Conservation (phyloP, 441 rosid genomes). For the Macaranga tanarius region DNA sequence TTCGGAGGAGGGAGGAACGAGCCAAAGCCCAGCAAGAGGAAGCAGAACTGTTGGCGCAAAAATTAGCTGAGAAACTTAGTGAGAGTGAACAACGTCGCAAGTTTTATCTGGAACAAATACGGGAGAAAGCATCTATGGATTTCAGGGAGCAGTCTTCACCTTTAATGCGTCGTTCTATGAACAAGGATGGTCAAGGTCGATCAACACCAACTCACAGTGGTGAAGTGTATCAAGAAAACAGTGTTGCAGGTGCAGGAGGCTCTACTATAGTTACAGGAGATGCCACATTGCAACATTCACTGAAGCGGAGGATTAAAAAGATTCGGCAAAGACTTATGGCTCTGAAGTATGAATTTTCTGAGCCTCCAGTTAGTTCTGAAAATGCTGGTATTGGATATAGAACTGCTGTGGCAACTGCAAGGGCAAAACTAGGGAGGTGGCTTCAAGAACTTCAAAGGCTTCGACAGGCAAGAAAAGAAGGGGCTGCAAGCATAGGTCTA, state of each 20-base stretch:
- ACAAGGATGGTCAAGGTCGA: slow-evolving; percentile 66
- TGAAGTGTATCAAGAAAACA: slow-evolving; percentile 53
- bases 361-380: slow-evolving; percentile 51
- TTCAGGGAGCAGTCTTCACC: slow-evolving; percentile 84
- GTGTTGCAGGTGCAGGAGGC: slow-evolving; percentile 30
- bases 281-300: slow-evolving; percentile 50
- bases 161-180: slow-evolving; percentile 51
- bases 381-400: slow-evolving; percentile 65
- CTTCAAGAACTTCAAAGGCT: slow-evolving; percentile 84
- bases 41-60: slow-evolving; percentile 78
- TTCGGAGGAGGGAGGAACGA: slow-evolving; percentile 74
- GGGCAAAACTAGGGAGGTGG: slow-evolving; percentile 82
- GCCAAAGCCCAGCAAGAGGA: slow-evolving; percentile 89
- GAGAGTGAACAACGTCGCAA: slow-evolving; percentile 86
- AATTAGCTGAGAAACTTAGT: slow-evolving; percentile 71
- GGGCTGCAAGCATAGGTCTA: slow-evolving; percentile 70
- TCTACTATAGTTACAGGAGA: slow-evolving; percentile 41
- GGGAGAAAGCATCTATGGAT: slow-evolving; percentile 86
- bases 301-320: slow-evolving; percentile 65
- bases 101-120: slow-evolving; percentile 72
- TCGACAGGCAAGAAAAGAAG: slow-evolving; percentile 84
- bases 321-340: slow-evolving; percentile 83
- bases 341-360: slow-evolving; percentile 62
- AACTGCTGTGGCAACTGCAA: slow-evolving; percentile 67
- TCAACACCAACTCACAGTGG: slow-evolving; percentile 39